Conservation (phyloP, 208 protist genomes). For the Jaenimonas drosophilae region DNA sequence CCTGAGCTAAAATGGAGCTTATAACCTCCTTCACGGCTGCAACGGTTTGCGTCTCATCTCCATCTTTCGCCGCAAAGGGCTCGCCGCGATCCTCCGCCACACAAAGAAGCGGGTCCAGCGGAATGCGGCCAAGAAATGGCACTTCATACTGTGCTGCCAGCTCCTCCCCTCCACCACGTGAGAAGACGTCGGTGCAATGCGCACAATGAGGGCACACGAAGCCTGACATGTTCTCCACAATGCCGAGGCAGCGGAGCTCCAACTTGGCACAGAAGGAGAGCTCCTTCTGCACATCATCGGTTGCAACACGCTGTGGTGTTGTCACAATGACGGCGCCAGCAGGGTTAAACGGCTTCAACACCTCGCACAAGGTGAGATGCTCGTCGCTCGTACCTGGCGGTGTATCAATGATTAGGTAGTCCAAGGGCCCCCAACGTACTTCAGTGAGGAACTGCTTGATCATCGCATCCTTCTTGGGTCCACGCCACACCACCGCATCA, state of each 20-base stretch:
- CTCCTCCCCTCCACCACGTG: slow-evolving; percentile 61
- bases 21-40: slow-evolving; percentile 41
- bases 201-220: slow-evolving; percentile 90
- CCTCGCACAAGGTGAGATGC: slow-evolving; percentile 84
- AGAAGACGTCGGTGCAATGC: slow-evolving; percentile 86
- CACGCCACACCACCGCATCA: slow-evolving; percentile 98
- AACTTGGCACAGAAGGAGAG: slow-evolving; percentile 86
- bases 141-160: slow-evolving; percentile 74
- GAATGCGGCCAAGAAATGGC: slow-evolving; percentile 70
- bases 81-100: slow-evolving; percentile 64
- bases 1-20: slow-evolving; percentile 37
- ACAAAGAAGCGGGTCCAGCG: slow-evolving; percentile 68
- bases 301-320: slow-evolving; percentile 85
- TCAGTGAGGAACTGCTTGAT: slow-evolving; percentile 90
- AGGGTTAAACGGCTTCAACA: slow-evolving; percentile 44
- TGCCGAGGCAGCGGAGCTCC: slow-evolving; percentile 74
- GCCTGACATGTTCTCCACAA: slow-evolving; percentile 93
- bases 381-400: slow-evolving; percentile 91
- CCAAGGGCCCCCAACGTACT: slow-evolving; percentile 82
- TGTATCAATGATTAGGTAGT: slow-evolving; percentile 91
- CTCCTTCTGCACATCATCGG: slow-evolving; percentile 89
- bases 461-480: slow-evolving; percentile 88
- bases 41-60: slow-evolving; percentile 19
- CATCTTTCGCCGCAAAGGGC: slow-evolving; percentile 25
- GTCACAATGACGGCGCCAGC: slow-evolving; percentile 85